Evolutionary conservation across 192 early-diverging fungal genomes (phyloP).

Genomic region (Backusella parvicylindrica): DNA sequence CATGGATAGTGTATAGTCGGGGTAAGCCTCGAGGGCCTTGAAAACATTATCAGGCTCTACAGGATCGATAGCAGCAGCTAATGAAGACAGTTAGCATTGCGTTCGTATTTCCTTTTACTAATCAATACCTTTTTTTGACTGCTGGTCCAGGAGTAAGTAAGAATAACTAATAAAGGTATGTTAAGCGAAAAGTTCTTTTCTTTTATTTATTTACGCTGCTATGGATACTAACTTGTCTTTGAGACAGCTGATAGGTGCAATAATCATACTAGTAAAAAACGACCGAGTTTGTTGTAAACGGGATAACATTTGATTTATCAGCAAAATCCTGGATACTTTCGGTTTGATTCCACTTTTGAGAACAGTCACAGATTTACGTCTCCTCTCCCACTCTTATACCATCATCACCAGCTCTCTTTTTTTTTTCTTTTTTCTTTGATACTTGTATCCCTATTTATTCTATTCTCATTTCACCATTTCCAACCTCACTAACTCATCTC

Average conservation of each 20-base stretch:
- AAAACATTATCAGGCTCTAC: conserved; percentile 34
- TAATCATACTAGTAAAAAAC: conserved; percentile 22
- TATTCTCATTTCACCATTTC: not conserved
- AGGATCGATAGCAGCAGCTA: conserved; percentile 33
- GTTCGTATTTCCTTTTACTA: not conserved
- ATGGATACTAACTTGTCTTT: conserved; percentile 31
- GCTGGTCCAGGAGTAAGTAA: conserved; percentile 30
- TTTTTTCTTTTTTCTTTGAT: not conserved
- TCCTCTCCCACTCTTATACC: not conserved
- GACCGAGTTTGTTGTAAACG: conserved; percentile 5
- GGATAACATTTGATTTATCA: conserved; percentile 2
- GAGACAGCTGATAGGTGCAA: conserved; percentile 29
- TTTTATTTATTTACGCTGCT: not conserved
- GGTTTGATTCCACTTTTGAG: not conserved
- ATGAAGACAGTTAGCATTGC: not conserved
- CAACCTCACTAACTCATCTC: not conserved
- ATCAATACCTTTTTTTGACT: conserved; percentile 25
- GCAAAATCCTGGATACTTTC: not conserved
- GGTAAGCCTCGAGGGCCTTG: conserved; percentile 13
- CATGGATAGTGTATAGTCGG: conserved; percentile 22
- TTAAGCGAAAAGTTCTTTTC: not conserved
- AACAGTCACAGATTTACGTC: not conserved
- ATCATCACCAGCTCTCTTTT: no score
- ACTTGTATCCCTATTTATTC: not conserved
- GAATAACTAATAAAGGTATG: conserved; percentile 26